phyloP scores from a whole-genome alignment of 176 grass and related monocot genomes.

The Tuctoria greenei region DNA sequence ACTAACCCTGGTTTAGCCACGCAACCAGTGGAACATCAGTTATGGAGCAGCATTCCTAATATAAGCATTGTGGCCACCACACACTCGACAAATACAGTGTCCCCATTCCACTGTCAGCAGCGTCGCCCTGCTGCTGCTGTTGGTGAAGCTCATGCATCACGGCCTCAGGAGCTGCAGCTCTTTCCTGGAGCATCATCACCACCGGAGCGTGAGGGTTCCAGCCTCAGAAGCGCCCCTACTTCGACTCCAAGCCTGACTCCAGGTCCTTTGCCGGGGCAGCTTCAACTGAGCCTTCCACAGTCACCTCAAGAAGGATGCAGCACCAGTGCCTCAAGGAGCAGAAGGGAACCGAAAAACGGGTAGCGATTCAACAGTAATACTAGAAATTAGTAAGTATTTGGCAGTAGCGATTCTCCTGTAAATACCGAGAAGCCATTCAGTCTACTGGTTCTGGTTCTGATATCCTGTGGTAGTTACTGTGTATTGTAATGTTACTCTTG shows the following conservation, averaged over 20 bases:
- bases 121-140: conserved; percentile 32
- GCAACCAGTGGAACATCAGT: conserved; percentile 21
- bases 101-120: conserved; percentile 23
- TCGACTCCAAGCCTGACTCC: conserved; percentile 33
- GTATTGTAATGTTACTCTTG: not conserved
- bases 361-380: conserved; percentile 12
- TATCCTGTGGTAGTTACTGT: not conserved
- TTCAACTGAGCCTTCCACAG: conserved; percentile 44
- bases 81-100: not conserved
- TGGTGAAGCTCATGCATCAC: conserved; percentile 9
- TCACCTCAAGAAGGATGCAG: conserved; percentile 43
- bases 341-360: not conserved
- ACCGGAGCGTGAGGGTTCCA: not conserved
- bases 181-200: conserved; percentile 46
- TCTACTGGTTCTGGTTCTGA: conserved; percentile 4
- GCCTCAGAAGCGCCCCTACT: conserved; percentile 22
- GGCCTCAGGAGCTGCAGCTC: conserved; percentile 66
- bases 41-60: conserved; percentile 28
- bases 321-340: not conserved
- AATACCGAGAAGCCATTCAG: conserved; percentile 27
- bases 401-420: conserved; percentile 26
- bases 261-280: conserved; percentile 51
- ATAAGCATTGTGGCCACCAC: conserved; percentile 15
- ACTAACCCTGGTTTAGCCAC: conserved; percentile 9
- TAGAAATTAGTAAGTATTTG: not conserved